Evolutionary conservation across 306 rosid genomes (phyloP), one percentile per base, ranked within the genome.

Genomic region (Chamaecrista fasciculata): DNA sequence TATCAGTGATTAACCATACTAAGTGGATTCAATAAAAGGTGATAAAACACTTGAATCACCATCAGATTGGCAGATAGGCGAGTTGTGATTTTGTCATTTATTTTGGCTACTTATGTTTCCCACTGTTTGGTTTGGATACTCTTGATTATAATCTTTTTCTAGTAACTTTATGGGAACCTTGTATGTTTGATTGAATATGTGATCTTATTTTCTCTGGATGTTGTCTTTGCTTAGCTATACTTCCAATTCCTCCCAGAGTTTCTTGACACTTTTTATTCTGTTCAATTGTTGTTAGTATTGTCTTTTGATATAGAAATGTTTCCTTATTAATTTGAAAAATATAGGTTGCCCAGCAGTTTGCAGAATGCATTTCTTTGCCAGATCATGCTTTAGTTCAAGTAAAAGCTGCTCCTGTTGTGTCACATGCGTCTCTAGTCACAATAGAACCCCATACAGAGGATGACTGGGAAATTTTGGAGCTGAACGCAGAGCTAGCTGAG

Each of bases 401-500:
- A 21, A 87, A 83, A 63, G 97, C 74, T 28, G 75, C 83, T 68
- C 69, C 82, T n/a, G 82, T 70, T 56, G 90, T 88, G 21, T 77
- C 85, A 0, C 85, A 85, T 62, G 97, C 98, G 59, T 82, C 90
- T 73, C 66, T 75, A 9, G 85, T 93, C 16, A 75, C 87, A 1
- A 74, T 93, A 6, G 96, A 90, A 66, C 98, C 98, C 4, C 60
- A 73, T 37, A 79, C 86, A 1, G 98, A 90, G 75, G 98, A 93
- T 77, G 98, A 93, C 48, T 93, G 98, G 98, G 98, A 93, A 68
- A 90, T 93, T 37, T 40, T 93, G 83, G 98, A 90, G 82, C 91
- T 93, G 33, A 90, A 90, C 55, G 75, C 97, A 0, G 92, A 93
- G 64, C 85, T 80, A 37, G 98, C 98, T 7, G 97, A 93, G 80